Evolutionary conservation across 371 early-diverging fungal species (phyloP), one percentile per base, ranked within the genome.

Genomic region (Actinomucor elegans): DNA sequence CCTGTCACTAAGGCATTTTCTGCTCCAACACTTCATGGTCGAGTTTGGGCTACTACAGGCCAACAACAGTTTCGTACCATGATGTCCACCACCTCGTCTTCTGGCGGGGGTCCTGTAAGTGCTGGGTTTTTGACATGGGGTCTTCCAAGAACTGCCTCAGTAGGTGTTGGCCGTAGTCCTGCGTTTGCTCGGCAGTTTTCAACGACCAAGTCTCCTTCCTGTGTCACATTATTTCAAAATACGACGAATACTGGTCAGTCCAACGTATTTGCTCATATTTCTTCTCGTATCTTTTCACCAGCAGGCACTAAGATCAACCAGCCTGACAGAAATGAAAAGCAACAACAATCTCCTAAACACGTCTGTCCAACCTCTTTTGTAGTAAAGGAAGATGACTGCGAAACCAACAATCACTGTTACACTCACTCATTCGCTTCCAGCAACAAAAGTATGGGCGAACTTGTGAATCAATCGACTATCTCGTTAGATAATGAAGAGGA

Each of bases 1-100:
- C 63, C 67, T 27, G 36, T 67, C 8, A 47, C 56, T 32, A 67
- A 67, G 41, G 59, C 59, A 3, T 62, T 67, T 45, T 59, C 64
- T 17, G 18, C 59, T 33, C 64, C 60, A 8, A 36, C 52, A 27
- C 34, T 56, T n/a, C 46, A 47, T 15, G 57, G 45, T 11, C 52
- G 48, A 4, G 38, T 33, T 8, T 43, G 48, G 44, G 14, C 33
- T 9, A 45, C 49, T 10, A 31, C 20, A 45, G 24, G 44, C 26
- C 57, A 55, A 18, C 56, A 57, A 20, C 64, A 64, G 28, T 33
- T 57, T 14, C 51, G 67, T 7, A 57, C 64, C 20, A 63, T 67
- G 45, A 59, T 67, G 49, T 61, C 59, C 23, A 34, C 38, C 43
- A 35, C 44, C 11, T 35, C 58, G 8, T 24, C 51, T 27, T 42